Evolutionary conservation across 768 basidiomycete species (phyloP).

Genomic region (Coprinopsis cinerea): DNA sequence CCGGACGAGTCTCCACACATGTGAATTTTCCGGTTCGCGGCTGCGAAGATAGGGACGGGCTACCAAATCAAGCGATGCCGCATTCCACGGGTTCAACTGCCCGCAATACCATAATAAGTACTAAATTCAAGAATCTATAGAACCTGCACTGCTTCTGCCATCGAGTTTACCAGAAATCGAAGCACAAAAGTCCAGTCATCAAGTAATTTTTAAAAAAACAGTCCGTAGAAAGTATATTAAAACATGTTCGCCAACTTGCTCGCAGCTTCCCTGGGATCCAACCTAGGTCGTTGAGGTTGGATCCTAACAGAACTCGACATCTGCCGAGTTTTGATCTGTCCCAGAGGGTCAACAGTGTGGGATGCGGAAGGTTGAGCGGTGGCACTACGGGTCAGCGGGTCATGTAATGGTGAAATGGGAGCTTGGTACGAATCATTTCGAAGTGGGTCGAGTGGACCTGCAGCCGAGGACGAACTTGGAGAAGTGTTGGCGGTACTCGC

Average conservation of each 20-base stretch:
- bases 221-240: slow-evolving; percentile 24
- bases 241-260: slow-evolving; percentile 91
- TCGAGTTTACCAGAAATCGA: not conserved
- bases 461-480: slow-evolving; percentile 29
- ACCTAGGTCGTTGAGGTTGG: slow-evolving; percentile 60
- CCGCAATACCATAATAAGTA: too few species aligned
- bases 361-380: slow-evolving; percentile 19
- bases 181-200: not conserved
- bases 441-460: slow-evolving; percentile 28
- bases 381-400: slow-evolving; percentile 16
- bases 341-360: slow-evolving; percentile 55
- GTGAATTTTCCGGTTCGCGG: not conserved
- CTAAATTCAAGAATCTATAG: too few species aligned
- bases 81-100: too few species aligned
- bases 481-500: slow-evolving; percentile 30
- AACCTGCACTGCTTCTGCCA: too few species aligned
- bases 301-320: slow-evolving; percentile 74
- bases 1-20: too few species aligned
- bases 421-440: slow-evolving; percentile 28
- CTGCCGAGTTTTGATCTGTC: slow-evolving; percentile 49
- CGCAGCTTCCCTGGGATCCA: slow-evolving; percentile 83
- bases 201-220: too few species aligned
- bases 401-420: slow-evolving; percentile 27
- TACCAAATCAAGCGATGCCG: too few species aligned
- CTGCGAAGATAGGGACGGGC: too few species aligned